Evolutionary conservation across 305 asterid species (phyloP), one percentile per base, ranked within the genome.

Genomic region (Fraxinus greggii): DNA sequence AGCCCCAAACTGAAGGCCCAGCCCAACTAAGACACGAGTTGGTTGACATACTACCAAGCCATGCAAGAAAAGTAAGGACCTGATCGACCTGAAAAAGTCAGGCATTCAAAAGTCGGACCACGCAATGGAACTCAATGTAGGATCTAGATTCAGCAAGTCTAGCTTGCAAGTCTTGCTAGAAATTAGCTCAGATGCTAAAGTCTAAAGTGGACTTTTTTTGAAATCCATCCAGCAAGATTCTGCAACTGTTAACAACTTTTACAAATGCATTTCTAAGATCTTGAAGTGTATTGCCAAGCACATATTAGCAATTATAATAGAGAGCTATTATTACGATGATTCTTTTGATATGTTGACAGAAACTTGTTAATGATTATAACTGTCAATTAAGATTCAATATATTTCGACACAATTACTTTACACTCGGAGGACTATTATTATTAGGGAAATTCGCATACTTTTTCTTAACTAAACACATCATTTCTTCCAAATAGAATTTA

Each of bases 21-120:
- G 24, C 42, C 40, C 12, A 31, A 31, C 40, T 12, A 69, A 31
- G 21, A 6, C 24, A 31, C 1, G 15, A 70, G 75, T 70, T 69
- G 40, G 40, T 70, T 70, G 75, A 70, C 24, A 31, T 23, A 70
- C 75, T 29, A 1, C 75, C 40, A 31, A 23, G 75, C 40, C 42
- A 70, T 70, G 75, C 75, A 70, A 31, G 75, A 4, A 12, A 70
- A 70, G 40, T 6, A 70, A 31, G 75, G 75, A 70, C 75, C 19
- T 70, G 38, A 17, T 29, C 10, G 40, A 29, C 75, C 42, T 26
- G 73, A 65, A 26, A 3, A 65, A 65, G 73, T 31, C 19, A 65
- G 73, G 73, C 7, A 26, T 15, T 31, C 38, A 29, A 70, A 70
- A 70, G 24, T 15, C 23, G 10, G 75, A 70, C 10, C 23, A 70